Conservation (phyloP, 768 basidiomycete species). For the Tricholoma bakamatsutake region DNA sequence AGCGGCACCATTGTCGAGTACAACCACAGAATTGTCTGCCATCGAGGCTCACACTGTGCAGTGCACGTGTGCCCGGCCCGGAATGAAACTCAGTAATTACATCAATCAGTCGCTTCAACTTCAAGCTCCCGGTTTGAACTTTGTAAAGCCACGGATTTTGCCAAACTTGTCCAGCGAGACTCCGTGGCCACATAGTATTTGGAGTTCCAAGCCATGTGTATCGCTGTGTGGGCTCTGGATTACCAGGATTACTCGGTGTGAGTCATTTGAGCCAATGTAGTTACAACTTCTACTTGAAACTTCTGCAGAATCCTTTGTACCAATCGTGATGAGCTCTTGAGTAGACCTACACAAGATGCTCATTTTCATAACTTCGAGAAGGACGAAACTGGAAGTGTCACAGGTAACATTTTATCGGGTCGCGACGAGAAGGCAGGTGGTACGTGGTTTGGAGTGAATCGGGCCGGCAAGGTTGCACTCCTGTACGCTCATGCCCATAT, state of each 20-base stretch:
- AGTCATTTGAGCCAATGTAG: slow-evolving; percentile 23
- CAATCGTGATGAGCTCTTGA: slow-evolving; percentile 73
- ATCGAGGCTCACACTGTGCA: neutral
- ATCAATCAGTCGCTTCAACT: no score
- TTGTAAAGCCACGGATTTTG: slow-evolving; percentile 27
- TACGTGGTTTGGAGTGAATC: slow-evolving; percentile 75
- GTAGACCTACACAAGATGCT: slow-evolving; percentile 60
- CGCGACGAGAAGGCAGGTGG: slow-evolving; percentile 70
- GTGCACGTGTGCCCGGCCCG: neutral
- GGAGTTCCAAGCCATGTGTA: slow-evolving; percentile 52
- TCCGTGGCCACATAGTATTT: neutral
- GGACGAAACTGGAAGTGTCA: slow-evolving; percentile 18
- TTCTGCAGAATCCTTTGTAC: slow-evolving; percentile 57
- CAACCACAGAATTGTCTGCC: slow-evolving; percentile 35
- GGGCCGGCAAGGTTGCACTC: slow-evolving; percentile 61
- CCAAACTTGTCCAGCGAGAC: neutral
- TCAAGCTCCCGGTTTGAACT: neutral
- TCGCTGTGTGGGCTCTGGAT: slow-evolving; percentile 71
- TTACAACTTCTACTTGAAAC: slow-evolving; percentile 1
- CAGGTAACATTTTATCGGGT: slow-evolving; percentile 58
- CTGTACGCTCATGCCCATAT: slow-evolving; percentile 44
- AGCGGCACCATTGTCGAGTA: slow-evolving; percentile 86
- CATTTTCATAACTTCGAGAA: slow-evolving; percentile 61
- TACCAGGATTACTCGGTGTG: slow-evolving; percentile 78
- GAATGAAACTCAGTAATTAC: no score